phyloP scores from a whole-genome alignment of 73 alveolate species.

The Tetrahymena malaccensis region DNA sequence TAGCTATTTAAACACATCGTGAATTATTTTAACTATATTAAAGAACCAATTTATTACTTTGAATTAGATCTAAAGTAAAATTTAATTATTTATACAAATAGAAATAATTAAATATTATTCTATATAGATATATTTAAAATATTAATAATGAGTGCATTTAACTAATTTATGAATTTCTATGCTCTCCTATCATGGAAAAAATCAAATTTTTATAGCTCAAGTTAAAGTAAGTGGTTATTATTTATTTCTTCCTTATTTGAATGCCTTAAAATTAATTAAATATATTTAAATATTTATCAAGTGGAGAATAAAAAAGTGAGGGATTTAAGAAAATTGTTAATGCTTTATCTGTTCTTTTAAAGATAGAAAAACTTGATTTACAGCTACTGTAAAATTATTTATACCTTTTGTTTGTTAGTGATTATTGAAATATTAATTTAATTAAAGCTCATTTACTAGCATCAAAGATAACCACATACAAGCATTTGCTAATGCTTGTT shows the following conservation, averaged over 20 bases:
- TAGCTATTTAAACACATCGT: background rate
- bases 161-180: background rate
- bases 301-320: background rate
- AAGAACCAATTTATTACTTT: background rate
- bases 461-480: background rate
- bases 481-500: background rate
- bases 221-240: background rate
- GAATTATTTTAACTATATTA: too few relatives aligned
- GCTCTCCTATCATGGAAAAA: too few relatives aligned
- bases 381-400: background rate
- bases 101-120: too few relatives aligned
- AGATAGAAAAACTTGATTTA: background rate
- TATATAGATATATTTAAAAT: background rate
- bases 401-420: too few relatives aligned
- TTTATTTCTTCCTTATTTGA: background rate
- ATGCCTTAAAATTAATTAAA: too few relatives aligned
- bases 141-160: background rate
- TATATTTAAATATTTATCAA: too few relatives aligned
- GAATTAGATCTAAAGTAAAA: background rate
- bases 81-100: too few relatives aligned
- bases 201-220: background rate
- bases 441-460: background rate
- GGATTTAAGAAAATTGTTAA: background rate
- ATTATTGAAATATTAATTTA: too few relatives aligned
- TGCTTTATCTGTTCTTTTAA: too few relatives aligned